Conservation (phyloP, 164 flowering plant genomes). For the Vitis rotundifolia region DNA sequence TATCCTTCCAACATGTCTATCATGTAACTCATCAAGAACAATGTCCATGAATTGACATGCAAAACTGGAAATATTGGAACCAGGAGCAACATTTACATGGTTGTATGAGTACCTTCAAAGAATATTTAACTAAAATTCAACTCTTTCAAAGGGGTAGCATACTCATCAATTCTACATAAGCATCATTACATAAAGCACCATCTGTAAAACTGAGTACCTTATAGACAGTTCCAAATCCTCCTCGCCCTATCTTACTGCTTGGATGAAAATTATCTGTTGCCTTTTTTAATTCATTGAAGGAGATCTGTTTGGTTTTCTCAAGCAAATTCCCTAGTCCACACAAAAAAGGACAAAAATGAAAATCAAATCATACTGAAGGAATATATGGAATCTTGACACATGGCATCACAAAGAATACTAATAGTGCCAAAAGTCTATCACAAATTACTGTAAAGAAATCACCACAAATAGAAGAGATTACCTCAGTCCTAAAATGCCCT, state of each 20-base stretch:
- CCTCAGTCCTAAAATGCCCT: too few species aligned
- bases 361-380: neutral
- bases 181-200: neutral
- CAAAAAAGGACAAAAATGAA: neutral
- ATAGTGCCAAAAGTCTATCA: neutral
- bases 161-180: neutral
- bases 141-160: neutral
- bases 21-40: neutral
- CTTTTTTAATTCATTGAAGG: constrained; percentile 51
- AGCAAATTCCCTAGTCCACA: constrained; percentile 32
- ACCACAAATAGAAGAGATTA: too few species aligned
- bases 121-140: constrained; percentile 2
- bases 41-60: neutral
- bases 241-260: constrained; percentile 66
- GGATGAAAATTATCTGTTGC: constrained; percentile 59
- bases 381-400: neutral
- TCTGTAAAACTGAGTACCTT: constrained; percentile 41
- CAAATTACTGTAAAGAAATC: neutral
- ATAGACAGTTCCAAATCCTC: constrained; percentile 81
- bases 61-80: neutral
- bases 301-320: constrained; percentile 38
- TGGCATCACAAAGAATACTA: neutral
- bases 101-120: neutral
- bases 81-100: neutral
- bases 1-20: neutral